Percentiles rank a stretch among this genome's conserved stretches.
Conservation (phyloP, 345 rosid genomes). For the Pseudoturritis turrita region DNA sequence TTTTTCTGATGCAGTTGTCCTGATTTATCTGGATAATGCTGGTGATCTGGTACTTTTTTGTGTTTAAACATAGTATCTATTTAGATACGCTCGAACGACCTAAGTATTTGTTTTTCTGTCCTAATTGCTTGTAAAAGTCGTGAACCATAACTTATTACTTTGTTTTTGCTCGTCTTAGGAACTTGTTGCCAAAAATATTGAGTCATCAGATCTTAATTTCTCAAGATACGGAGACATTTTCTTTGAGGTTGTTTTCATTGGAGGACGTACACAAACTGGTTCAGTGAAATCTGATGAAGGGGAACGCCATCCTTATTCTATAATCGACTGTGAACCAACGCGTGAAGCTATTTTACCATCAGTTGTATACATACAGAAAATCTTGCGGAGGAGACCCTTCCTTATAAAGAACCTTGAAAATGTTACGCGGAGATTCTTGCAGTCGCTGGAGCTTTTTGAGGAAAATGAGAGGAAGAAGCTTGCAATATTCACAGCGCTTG, state of each 20-base stretch:
- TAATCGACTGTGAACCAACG: constrained; percentile 79
- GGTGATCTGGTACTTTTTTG: constrained; percentile 76
- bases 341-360: constrained; percentile 80
- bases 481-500: constrained; percentile 95
- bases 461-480: constrained; percentile 97
- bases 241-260: constrained; percentile 77
- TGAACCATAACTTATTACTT: not conserved
- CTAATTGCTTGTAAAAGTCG: not conserved
- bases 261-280: constrained; percentile 98
- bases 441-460: constrained; percentile 97
- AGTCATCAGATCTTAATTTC: constrained; percentile 86
- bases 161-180: constrained; percentile 45
- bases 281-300: constrained; percentile 98
- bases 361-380: constrained; percentile 86
- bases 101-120: not conserved
- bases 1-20: constrained; percentile 96
- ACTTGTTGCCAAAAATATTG: constrained; percentile 80
- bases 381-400: constrained; percentile 84
- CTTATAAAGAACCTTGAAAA: constrained; percentile 97
- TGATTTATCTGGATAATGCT: constrained; percentile 92
- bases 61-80: too few relatives aligned
- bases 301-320: constrained; percentile 87
- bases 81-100: too few relatives aligned
- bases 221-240: constrained; percentile 81
- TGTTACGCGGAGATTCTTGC: constrained; percentile 87